These are phyloP conservation scores for Neophaeococcomyces mojaviensis DNA, from an alignment of 2,329 filamentous ascomycete genomes.

Conservation along the genomic window DNA sequence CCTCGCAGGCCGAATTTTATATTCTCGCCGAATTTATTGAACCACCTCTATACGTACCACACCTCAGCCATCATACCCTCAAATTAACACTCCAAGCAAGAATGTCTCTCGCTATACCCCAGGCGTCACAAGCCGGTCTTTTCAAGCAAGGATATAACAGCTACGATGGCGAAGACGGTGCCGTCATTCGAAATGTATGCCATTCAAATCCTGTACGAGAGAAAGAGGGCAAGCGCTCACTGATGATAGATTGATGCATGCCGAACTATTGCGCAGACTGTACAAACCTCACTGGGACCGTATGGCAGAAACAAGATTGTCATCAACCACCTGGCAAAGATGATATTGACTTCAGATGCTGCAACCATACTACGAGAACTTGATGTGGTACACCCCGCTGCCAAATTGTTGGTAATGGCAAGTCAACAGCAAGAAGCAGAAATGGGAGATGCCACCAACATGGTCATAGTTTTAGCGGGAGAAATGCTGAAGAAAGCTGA, in stretches of 20 bases:
- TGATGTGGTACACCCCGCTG: constrained; percentile 95
- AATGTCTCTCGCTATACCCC: constrained; percentile 96
- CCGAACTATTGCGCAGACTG: constrained; percentile 87
- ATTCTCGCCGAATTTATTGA: neutral
- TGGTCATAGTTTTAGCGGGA: constrained; percentile 91
- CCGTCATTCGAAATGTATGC: constrained; percentile 72
- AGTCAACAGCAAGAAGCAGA: constrained; percentile 98
- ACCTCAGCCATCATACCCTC: neutral
- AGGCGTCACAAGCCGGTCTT: constrained; percentile 82
- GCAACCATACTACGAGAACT: constrained; percentile 95
- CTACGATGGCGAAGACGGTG: constrained; percentile 98
- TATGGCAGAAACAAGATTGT: constrained; percentile 99
- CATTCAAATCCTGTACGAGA: neutral
- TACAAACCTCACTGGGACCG: constrained; percentile 92
- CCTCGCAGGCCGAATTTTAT: neutral
- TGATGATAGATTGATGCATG: constrained; percentile 72
- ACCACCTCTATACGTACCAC: neutral
- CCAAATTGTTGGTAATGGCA: constrained; percentile 96
- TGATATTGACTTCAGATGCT: constrained; percentile 97
- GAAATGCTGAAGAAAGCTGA: constrained; percentile 96
- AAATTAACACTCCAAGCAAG: neutral
- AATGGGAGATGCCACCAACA: constrained; percentile 97
- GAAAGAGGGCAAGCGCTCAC: constrained; percentile 4
- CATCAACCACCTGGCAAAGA: constrained; percentile 99
- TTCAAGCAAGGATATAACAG: constrained; percentile 98